phyloP scores from a whole-genome alignment of 352 stramenopile genomes.

The Lagenidium sp. region DNA sequence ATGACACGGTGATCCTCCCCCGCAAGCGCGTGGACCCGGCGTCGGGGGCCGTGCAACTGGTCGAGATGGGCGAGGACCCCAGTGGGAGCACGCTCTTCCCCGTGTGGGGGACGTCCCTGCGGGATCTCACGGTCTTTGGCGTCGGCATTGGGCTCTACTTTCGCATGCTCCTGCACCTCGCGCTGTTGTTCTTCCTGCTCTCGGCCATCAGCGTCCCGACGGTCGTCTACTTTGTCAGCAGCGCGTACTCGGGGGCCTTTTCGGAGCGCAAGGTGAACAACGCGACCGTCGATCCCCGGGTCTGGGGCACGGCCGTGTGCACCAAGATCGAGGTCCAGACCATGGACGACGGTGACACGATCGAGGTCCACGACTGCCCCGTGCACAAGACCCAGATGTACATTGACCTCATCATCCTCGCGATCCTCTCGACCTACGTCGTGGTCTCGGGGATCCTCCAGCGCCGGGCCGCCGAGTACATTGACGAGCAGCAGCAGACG shows the following conservation, averaged over 20 bases:
- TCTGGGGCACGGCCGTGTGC: constrained; percentile 49
- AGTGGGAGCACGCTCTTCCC: constrained; percentile 45
- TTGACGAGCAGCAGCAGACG: constrained; percentile 57
- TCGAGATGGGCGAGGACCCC: constrained; percentile 61
- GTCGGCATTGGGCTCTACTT: constrained; percentile 78
- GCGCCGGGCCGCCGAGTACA: constrained; percentile 25
- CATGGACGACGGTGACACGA: constrained; percentile 5
- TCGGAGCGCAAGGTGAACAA: constrained; percentile 16
- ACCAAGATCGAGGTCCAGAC: constrained; percentile 21
- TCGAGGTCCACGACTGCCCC: constrained; percentile 36
- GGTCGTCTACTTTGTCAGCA: constrained; percentile 57
- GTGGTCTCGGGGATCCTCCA: constrained; percentile 29
- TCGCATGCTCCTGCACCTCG: constrained; percentile 53
- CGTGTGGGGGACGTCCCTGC: constrained; percentile 45
- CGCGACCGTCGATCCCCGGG: constrained; percentile 30
- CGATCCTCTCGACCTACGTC: constrained; percentile 36
- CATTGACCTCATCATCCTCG: constrained; percentile 46
- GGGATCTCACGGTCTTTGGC: constrained; percentile 56
- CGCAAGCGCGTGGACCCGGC: constrained; percentile 25
- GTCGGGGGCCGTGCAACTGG: constrained; percentile 36
- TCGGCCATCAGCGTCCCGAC: constrained; percentile 45
- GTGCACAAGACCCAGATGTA: constrained; percentile 39
- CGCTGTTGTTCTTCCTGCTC: constrained; percentile 40
- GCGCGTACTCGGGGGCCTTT: constrained; percentile 44
- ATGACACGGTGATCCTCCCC: constrained; percentile 44